Evolutionary conservation across 257 asterid genomes (phyloP).

Genomic region (Solanum gandarillasii): DNA sequence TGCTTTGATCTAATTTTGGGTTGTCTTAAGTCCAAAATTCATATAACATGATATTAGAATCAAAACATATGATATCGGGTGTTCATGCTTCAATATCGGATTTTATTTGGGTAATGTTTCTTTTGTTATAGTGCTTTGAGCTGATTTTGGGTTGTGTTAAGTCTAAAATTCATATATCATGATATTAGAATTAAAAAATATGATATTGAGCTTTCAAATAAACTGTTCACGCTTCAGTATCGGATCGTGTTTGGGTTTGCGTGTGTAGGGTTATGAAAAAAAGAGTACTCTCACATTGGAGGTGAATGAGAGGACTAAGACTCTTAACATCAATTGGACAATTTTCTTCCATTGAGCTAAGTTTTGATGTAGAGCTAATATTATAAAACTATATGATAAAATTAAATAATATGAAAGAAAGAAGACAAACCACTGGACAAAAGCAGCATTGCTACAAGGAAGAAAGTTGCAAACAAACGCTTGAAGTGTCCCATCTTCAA

Average conservation of each 20-base stretch:
- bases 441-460: not conserved
- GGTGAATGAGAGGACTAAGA: not conserved
- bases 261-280: not conserved
- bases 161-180: not conserved
- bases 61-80: not conserved
- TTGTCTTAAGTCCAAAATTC: not conserved
- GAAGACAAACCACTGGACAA: not conserved
- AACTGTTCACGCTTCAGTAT: not conserved
- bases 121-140: not conserved
- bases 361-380: not conserved
- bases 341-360: not conserved
- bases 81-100: too few relatives aligned
- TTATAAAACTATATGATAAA: not conserved
- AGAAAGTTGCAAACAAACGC: not conserved
- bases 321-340: not conserved
- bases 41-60: not conserved
- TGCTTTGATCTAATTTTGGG: too few relatives aligned
- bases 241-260: too few relatives aligned
- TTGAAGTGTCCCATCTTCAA: not conserved
- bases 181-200: not conserved
- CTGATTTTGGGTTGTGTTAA: not conserved
- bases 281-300: not conserved
- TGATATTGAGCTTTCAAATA: not conserved
- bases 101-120: not conserved
- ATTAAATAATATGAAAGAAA: too few relatives aligned